A percentile compares a stretch with the other conserved stretches of the same genome.
Evolutionary conservation across 2,329 filamentous ascomycete genomes (phyloP).

Genomic region (Talaromyces sp.): DNA sequence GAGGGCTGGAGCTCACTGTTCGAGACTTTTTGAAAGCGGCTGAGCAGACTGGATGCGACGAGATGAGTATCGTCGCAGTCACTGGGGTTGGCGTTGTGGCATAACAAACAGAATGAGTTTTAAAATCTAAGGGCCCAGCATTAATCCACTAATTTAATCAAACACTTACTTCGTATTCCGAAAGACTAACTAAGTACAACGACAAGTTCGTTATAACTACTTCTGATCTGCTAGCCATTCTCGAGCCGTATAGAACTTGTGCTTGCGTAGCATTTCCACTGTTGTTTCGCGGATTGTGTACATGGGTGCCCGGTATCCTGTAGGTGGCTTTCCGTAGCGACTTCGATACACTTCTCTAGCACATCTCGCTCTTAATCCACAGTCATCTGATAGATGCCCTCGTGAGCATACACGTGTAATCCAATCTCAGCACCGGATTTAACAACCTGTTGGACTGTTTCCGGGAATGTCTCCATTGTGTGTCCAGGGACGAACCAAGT

Average conservation of each 20-base stretch:
- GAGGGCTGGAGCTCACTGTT: constrained; percentile 32
- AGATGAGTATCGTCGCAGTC: constrained; percentile 14
- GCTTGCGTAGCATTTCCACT: constrained; percentile 49
- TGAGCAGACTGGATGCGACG: constrained; percentile 14
- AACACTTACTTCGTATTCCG: background rate
- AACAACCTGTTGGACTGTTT: constrained; percentile 38
- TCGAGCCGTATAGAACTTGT: constrained; percentile 50
- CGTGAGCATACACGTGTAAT: constrained; percentile 47
- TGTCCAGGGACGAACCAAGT: constrained; percentile 55
- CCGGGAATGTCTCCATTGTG: constrained; percentile 51
- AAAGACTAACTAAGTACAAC: background rate
- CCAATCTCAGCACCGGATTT: constrained; percentile 36
- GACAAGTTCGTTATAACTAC: background rate
- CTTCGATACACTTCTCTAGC: constrained; percentile 46
- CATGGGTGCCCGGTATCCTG: constrained; percentile 53
- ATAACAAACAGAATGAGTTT: background rate
- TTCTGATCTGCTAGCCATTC: constrained; percentile 33
- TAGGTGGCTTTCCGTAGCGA: constrained; percentile 45
- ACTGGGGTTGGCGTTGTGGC: constrained; percentile 3
- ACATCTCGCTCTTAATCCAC: constrained; percentile 52
- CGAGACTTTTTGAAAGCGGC: constrained; percentile 11
- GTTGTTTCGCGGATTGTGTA: constrained; percentile 53
- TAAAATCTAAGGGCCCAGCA: too few relatives aligned
- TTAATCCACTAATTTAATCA: background rate
- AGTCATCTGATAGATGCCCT: constrained; percentile 40